A percentile compares a stretch with the other conserved stretches of the same genome.
These are phyloP conservation scores for Ogataea pignaliae DNA, from an alignment of 805 yeast species.

Conservation along the genomic window DNA sequence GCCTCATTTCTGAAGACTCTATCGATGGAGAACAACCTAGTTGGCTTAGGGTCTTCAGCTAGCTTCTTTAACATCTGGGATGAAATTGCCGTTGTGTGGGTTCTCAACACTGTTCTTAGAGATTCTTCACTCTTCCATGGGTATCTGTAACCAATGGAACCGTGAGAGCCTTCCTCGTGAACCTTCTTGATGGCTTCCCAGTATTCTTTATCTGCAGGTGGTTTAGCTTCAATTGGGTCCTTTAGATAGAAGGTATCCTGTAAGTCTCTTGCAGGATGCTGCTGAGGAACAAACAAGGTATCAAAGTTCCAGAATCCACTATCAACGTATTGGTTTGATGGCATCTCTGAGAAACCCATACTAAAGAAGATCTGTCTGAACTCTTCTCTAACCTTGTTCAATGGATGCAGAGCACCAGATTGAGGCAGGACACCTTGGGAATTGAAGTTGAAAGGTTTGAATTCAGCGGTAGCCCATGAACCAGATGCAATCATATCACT, in stretches of 20 bases:
- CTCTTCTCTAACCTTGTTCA: constrained; percentile 95
- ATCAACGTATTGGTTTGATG: constrained; percentile 96
- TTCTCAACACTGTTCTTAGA: constrained; percentile 86
- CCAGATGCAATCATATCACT: constrained; percentile 85
- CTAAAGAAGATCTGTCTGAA: constrained; percentile 96
- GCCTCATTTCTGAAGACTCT: constrained; percentile 99
- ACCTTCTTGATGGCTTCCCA: constrained; percentile 75
- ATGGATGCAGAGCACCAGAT: constrained; percentile 94
- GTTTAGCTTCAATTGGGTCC: constrained; percentile 79
- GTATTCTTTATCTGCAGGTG: constrained; percentile 78
- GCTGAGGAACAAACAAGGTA: constrained; percentile 95
- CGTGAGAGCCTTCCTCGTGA: constrained; percentile 86
- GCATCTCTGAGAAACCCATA: constrained; percentile 99
- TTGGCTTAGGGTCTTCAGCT: constrained; percentile 85
- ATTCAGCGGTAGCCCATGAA: constrained; percentile 74
- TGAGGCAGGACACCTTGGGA: constrained; percentile 86
- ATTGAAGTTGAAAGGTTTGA: constrained; percentile 94
- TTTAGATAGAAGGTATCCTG: constrained; percentile 98
- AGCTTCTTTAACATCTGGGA: constrained; percentile 81
- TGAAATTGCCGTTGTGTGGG: constrained; percentile 96
- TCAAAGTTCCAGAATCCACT: constrained; percentile 99
- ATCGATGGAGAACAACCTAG: constrained; percentile 91
- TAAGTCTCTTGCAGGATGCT: constrained; percentile 98
- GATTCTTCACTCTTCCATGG: constrained; percentile 95
- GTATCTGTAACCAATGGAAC: constrained; percentile 96